Percentiles rank a stretch among this genome's conserved stretches.
Conservation (phyloP, 805 yeast species). For the Starmerella gropengiesseri region DNA sequence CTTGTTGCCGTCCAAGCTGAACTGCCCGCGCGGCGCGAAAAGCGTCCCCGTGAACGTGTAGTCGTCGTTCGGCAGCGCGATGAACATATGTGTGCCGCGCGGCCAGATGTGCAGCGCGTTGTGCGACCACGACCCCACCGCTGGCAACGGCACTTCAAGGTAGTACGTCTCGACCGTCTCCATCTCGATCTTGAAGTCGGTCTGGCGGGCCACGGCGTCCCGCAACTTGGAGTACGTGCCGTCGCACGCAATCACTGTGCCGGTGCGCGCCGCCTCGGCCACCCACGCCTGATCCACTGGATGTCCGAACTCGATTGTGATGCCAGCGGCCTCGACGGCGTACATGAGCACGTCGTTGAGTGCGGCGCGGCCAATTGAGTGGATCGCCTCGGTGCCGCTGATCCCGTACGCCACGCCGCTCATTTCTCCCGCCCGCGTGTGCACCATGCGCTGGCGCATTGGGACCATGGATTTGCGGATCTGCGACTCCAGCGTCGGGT, state of each 20-base stretch:
- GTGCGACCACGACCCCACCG: constrained; percentile 30
- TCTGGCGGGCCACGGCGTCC: constrained; percentile 50
- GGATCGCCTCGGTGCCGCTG: constrained; percentile 62
- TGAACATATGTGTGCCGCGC: constrained; percentile 71
- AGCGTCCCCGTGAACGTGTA: constrained; percentile 85
- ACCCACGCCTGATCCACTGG: constrained; percentile 26
- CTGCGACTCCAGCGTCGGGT: constrained; percentile 43
- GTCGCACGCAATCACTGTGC: constrained; percentile 67
- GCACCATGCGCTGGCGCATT: constrained; percentile 86
- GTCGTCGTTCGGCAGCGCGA: constrained; percentile 75
- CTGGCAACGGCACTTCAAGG: constrained; percentile 67
- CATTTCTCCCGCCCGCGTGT: constrained; percentile 39
- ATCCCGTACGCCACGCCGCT: constrained; percentile 68
- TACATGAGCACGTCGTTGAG: constrained; percentile 56
- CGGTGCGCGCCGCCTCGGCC: constrained; percentile 7
- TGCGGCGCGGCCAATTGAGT: constrained; percentile 68
- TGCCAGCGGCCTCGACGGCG: constrained; percentile 43
- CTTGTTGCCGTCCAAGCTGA: constrained; percentile 36
- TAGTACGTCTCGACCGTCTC: constrained; percentile 77
- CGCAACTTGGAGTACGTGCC: constrained; percentile 74
- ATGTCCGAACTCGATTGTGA: constrained; percentile 22
- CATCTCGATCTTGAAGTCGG: constrained; percentile 61
- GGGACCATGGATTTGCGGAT: constrained; percentile 60
- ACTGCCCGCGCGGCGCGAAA: constrained; percentile 66
- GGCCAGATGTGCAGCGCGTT: constrained; percentile 93